Evolutionary conservation across 495 filamentous ascomycete genomes (phyloP).

Genomic region (Penicillium fimorum): DNA sequence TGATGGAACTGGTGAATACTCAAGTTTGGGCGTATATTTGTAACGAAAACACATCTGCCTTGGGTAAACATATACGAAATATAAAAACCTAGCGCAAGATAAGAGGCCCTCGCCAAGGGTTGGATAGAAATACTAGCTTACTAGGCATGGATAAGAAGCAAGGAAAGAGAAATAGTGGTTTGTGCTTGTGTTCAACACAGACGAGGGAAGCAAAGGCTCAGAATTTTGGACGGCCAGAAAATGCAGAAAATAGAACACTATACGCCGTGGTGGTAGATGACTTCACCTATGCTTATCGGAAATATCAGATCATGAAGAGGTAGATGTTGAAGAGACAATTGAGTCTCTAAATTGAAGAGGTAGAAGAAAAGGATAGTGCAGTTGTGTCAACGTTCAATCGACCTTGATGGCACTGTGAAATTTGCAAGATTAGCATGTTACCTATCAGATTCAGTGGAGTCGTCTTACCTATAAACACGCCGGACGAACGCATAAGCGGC

Average conservation of each 20-base stretch:
- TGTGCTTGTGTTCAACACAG: neutral
- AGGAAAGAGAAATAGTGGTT: neutral
- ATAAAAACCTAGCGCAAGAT: neutral
- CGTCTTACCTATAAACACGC: constrained; percentile 76
- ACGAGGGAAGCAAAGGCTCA: constrained; percentile 1
- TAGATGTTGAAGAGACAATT: constrained; percentile 15
- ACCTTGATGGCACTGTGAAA: constrained; percentile 40
- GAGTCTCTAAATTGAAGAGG: constrained; percentile 4
- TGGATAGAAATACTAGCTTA: neutral
- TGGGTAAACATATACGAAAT: neutral
- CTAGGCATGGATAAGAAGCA: neutral
- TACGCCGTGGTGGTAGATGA: constrained; percentile 26
- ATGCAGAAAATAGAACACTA: constrained; percentile 22
- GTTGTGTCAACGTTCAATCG: constrained; percentile 24
- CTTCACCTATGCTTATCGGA: constrained; percentile 29
- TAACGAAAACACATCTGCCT: no score
- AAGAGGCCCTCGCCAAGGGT: neutral
- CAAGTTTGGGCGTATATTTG: neutral
- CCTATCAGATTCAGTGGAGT: constrained; percentile 4
- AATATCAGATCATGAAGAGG: constrained; percentile 19
- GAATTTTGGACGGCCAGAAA: constrained; percentile 1
- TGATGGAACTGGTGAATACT: neutral
- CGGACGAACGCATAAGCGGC: constrained; percentile 86
- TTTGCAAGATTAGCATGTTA: neutral
- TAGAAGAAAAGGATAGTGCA: neutral